These are phyloP conservation scores for Dioscorea zingiberensis DNA, from an alignment of 106 monocot genomes.

Conservation along the genomic window DNA sequence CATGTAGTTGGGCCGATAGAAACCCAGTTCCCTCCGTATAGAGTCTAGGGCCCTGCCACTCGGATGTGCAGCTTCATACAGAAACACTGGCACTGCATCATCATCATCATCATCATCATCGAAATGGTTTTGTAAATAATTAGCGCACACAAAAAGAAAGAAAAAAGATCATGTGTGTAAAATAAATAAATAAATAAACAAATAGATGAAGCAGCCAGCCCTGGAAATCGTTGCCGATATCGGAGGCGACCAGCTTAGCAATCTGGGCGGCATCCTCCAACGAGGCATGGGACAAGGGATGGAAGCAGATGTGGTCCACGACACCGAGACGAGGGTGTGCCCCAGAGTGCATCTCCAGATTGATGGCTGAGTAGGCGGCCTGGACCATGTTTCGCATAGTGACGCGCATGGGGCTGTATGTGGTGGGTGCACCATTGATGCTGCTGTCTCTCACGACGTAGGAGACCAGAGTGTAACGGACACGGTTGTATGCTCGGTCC, in stretches of 20 bases:
- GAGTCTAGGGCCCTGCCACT: constrained; percentile 19
- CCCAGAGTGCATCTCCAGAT: constrained; percentile 30
- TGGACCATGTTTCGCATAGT: constrained; percentile 34
- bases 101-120: no score
- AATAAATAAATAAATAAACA: neutral
- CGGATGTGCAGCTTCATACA: constrained; percentile 30
- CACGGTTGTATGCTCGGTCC: constrained; percentile 24
- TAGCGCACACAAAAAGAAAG: no score
- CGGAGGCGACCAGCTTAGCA: constrained; percentile 39
- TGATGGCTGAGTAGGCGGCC: constrained; percentile 19
- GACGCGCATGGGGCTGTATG: constrained; percentile 21
- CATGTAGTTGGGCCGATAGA: constrained; percentile 39
- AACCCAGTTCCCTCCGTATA: constrained; percentile 31
- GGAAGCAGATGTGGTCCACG: constrained; percentile 56
- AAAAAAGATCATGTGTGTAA: neutral
- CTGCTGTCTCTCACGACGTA: constrained; percentile 6
- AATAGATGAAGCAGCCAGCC: constrained; percentile 3
- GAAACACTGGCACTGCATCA: constrained; percentile 33
- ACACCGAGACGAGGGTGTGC: constrained; percentile 57
- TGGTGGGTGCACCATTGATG: neutral
- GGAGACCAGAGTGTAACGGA: constrained; percentile 25
- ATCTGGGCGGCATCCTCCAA: constrained; percentile 40
- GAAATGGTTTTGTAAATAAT: no score
- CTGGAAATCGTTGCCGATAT: constrained; percentile 39
- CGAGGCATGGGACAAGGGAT: constrained; percentile 40